Base-by-base conservation (phyloP, 768 basidiomycete species). In the Trametes coccinea region DNA sequence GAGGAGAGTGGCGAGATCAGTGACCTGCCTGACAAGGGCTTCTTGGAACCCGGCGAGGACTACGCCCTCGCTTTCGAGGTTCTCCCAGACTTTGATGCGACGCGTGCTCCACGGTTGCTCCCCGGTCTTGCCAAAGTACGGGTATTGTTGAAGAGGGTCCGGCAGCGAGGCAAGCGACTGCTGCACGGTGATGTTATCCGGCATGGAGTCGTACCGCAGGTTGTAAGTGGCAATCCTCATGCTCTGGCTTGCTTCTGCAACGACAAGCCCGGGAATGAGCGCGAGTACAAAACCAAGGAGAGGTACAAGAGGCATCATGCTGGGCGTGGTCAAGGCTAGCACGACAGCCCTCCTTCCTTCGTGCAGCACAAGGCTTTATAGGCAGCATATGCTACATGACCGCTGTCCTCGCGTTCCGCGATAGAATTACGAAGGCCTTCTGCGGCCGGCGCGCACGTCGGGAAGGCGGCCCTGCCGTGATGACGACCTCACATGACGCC, bases 51-150 rank as follows among this genome's bases (percentile, higher is more conserved):
- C 77, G 29, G 76, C 73, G n/a, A 84, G 64, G 29, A 73, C 73
- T 27, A 78, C 67, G 1, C 71, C 73, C 54, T 79, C 78, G 37
- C 72, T 74, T 22, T 79, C 65, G 16, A 84, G 67, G n/a, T 79
- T 70, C 68, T 81, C 75, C 16, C 80, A 80, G 8, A 85, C 79
- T 47, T 75, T 73, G 59, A 84, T 70, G 34, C 84, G 73, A 11
- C 84, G 69, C 8, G 75, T 74, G 57, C 83, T 84, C 84, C 84
- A 85, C 2, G 83, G 83, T 64, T 79, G 77, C 67, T 85, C 84
- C 2, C 74, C 76, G 0, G 61, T 72, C 40, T 53, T 41, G 13
- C 49, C 67, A 5, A 73, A 62, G 63, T 74, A 82, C 31, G 60
- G 57, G 2, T 77, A 76, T 37, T 72, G 67, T 10, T 63, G 54